Percentiles rank a stretch among this genome's conserved stretches.
phyloP scores from a whole-genome alignment of 2,329 filamentous ascomycete genomes.

The Pestalotiopsis sp. region DNA sequence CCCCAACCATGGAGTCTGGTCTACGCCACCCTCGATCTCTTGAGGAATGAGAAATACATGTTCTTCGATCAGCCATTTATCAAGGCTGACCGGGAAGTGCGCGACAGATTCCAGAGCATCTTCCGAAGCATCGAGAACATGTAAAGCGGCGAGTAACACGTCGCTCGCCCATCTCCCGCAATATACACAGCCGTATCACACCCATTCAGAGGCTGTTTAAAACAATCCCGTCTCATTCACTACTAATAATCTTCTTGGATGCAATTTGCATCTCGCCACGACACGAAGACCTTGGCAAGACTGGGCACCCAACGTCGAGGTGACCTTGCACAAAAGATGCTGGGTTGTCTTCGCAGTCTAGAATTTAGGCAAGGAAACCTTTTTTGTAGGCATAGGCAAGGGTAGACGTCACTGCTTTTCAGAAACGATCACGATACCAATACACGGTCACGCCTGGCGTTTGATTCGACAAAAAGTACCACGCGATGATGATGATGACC shows the following conservation, averaged over 20 bases:
- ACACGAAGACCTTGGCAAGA: not conserved
- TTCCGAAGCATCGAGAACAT: conserved; percentile 15
- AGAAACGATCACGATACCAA: conserved; percentile 6
- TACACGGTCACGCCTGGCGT: conserved; percentile 9
- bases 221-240: not conserved
- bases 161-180: not conserved
- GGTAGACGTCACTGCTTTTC: conserved; percentile 4
- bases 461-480: conserved; percentile 2
- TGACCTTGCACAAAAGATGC: not conserved
- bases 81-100: conserved; percentile 84
- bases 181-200: not conserved
- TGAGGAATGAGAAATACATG: conserved; percentile 87
- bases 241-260: not conserved
- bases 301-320: not conserved
- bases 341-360: not conserved
- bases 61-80: conserved; percentile 95
- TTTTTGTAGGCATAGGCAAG: conserved; percentile 4
- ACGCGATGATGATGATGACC: conserved; percentile 8
- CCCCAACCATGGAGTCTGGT: conserved; percentile 96
- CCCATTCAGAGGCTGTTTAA: not conserved
- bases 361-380: not conserved
- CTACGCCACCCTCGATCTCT: conserved; percentile 82
- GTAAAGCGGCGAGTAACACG: conserved; percentile 10
- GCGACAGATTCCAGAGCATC: conserved; percentile 15
- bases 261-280: not conserved